These are phyloP conservation scores for Calonectria honghensis DNA, from an alignment of 2,329 filamentous ascomycete species.

Conservation along the genomic window DNA sequence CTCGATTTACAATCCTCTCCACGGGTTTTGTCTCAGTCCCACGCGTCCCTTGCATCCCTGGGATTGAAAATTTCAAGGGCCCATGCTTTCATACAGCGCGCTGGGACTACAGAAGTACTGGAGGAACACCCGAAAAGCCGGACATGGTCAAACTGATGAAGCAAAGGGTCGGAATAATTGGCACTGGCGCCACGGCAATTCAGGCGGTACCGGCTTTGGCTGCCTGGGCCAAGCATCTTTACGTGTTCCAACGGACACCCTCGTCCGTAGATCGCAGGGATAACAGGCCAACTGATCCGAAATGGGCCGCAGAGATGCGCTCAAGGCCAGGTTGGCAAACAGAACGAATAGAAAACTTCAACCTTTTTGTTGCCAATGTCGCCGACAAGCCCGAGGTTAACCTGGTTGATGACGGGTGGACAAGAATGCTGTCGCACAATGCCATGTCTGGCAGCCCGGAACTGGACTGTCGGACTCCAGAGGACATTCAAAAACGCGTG, in stretches of 20 bases:
- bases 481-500: slow-evolving; percentile 46
- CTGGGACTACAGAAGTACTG: slow-evolving; percentile 32
- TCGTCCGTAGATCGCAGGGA: slow-evolving; percentile 1
- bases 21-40: background rate
- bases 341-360: slow-evolving; percentile 7
- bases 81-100: slow-evolving; percentile 28
- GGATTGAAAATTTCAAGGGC: slow-evolving; percentile 12
- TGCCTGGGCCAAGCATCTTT: slow-evolving; percentile 15
- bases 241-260: slow-evolving; percentile 23
- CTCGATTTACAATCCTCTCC: slow-evolving; percentile 6
- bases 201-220: background rate
- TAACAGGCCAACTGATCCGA: background rate
- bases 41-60: background rate
- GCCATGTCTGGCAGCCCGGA: background rate
- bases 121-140: background rate
- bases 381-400: background rate
- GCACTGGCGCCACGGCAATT: slow-evolving; percentile 21
- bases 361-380: background rate
- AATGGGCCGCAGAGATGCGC: background rate
- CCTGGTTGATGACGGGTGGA: slow-evolving; percentile 17
- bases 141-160: background rate
- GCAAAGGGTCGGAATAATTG: slow-evolving; percentile 17
- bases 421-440: background rate
- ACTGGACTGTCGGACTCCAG: slow-evolving; percentile 15
- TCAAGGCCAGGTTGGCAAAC: slow-evolving; percentile 66